These are phyloP conservation scores for Amorphotheca resinae DNA, from an alignment of 495 filamentous ascomycete species.

Conservation along the genomic window DNA sequence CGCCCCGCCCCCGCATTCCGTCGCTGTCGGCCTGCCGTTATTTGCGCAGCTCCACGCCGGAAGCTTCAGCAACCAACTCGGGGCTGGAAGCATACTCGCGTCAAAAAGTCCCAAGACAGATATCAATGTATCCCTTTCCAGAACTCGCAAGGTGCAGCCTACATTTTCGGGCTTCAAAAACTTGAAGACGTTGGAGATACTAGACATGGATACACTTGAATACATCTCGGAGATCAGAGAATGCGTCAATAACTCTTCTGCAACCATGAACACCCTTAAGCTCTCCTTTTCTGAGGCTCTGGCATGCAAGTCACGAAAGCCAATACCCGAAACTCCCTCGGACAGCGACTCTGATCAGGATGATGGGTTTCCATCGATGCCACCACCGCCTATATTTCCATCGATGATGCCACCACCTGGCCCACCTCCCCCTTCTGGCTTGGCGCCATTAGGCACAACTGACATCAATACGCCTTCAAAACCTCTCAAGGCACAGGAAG, in stretches of 20 bases:
- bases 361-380: slow-evolving; percentile 17
- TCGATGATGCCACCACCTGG: slow-evolving; percentile 7
- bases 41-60: neutral
- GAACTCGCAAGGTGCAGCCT: slow-evolving; percentile 25
- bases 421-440: slow-evolving; percentile 3
- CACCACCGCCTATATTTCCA: slow-evolving; percentile 14
- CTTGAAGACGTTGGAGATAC: slow-evolving; percentile 38
- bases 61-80: slow-evolving; percentile 1
- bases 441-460: neutral
- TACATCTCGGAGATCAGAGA: slow-evolving; percentile 38
- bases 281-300: slow-evolving; percentile 44
- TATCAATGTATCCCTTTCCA: neutral
- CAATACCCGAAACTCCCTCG: slow-evolving; percentile 30
- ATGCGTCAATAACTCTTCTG: slow-evolving; percentile 38
- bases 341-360: slow-evolving; percentile 41
- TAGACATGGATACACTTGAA: slow-evolving; percentile 46
- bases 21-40: neutral
- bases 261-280: slow-evolving; percentile 37
- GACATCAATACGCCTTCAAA: slow-evolving; percentile 21
- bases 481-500: slow-evolving; percentile 32
- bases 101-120: slow-evolving; percentile 1
- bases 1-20: neutral
- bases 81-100: neutral
- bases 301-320: slow-evolving; percentile 38
- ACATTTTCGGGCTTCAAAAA: slow-evolving; percentile 44